Evolutionary conservation across 2,329 filamentous ascomycete species (phyloP).

Genomic region (Colletotrichum cereale): DNA sequence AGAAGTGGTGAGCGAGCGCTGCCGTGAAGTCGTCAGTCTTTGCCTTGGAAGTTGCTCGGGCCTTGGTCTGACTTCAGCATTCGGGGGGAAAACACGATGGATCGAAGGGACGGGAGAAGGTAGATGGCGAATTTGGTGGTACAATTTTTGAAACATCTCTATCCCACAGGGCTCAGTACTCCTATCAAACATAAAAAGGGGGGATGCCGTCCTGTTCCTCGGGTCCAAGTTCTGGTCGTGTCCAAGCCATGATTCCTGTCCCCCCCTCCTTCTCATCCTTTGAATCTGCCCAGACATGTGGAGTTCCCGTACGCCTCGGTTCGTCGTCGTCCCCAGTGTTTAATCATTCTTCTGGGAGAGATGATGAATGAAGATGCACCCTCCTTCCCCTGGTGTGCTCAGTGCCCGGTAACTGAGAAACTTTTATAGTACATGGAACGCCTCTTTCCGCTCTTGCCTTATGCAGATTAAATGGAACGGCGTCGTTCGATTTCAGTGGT

Average conservation of each 20-base stretch:
- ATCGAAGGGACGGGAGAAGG: not conserved
- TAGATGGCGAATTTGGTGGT: constrained; percentile 21
- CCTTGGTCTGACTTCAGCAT: not conserved
- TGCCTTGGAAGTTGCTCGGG: not conserved
- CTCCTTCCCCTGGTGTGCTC: not conserved
- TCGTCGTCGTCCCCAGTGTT: not conserved
- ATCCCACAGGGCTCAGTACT: constrained; percentile 30
- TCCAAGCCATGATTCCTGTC: not conserved
- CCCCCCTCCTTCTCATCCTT: too few species aligned
- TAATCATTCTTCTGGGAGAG: not conserved
- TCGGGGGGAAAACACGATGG: not conserved
- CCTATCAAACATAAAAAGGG: constrained; percentile 14
- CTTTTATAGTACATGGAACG: constrained; percentile 40
- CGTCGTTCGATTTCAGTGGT: constrained; percentile 12
- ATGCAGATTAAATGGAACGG: constrained; percentile 28
- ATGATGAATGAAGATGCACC: too few species aligned
- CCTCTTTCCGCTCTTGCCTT: constrained; percentile 18
- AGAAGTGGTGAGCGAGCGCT: constrained; percentile 16
- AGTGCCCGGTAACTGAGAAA: constrained; percentile 12
- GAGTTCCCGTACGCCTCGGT: not conserved
- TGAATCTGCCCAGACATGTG: not conserved
- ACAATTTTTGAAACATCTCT: constrained; percentile 35
- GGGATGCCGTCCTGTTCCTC: constrained; percentile 18
- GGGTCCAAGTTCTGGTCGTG: not conserved
- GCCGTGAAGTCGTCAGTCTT: not conserved